A percentile compares a stretch with the other conserved stretches of the same genome.
Evolutionary conservation across 371 early-diverging fungal species (phyloP).

Genomic region (Vittaforma corneae): DNA sequence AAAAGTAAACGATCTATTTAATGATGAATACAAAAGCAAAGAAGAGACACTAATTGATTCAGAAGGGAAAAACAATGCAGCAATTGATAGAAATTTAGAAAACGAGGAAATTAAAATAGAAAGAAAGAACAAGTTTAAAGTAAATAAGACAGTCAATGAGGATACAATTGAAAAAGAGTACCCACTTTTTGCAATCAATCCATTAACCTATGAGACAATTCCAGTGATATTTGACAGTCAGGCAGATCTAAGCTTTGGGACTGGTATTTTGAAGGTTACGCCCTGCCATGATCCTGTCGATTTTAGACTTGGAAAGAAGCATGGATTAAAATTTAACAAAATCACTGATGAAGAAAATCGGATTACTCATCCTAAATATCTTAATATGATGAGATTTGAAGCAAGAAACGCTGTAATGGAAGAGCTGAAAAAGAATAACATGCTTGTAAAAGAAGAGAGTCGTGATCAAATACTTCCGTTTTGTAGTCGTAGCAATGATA

Average conservation of each 20-base stretch:
- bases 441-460: constrained; percentile 72
- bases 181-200: constrained; percentile 70
- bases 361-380: constrained; percentile 68
- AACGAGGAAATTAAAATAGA: constrained; percentile 8
- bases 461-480: constrained; percentile 85
- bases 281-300: constrained; percentile 98
- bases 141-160: constrained; percentile 58
- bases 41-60: background rate
- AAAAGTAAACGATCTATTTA: background rate
- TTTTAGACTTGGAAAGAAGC: constrained; percentile 85
- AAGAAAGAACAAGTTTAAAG: constrained; percentile 19
- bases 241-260: constrained; percentile 87
- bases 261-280: constrained; percentile 97
- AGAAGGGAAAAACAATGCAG: background rate
- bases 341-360: constrained; percentile 87
- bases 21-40: constrained; percentile 22
- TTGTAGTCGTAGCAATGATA: constrained; percentile 76
- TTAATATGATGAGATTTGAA: constrained; percentile 71
- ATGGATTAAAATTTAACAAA: constrained; percentile 77
- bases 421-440: constrained; percentile 71
- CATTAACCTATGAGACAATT: constrained; percentile 75
- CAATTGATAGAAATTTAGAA: no score
- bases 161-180: background rate
- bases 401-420: constrained; percentile 75
- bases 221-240: constrained; percentile 78